Evolutionary conservation across 2,329 filamentous ascomycete species (phyloP).

Genomic region (Hypomyces perniciosus): DNA sequence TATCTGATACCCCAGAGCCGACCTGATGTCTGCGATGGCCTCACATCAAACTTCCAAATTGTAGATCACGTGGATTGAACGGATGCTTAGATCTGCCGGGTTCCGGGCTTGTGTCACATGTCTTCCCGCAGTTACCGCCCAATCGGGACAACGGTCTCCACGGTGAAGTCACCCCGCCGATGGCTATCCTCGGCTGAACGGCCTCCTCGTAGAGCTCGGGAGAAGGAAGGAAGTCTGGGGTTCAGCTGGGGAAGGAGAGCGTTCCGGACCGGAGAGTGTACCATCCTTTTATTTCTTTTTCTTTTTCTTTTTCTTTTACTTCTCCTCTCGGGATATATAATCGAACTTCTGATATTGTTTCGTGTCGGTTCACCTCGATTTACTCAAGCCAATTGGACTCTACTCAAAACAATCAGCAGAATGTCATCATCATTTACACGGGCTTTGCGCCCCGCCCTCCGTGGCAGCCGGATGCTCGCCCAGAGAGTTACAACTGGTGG

Average conservation of each 20-base stretch:
- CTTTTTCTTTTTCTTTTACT: neutral
- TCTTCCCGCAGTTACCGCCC: neutral
- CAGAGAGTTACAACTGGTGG: conserved; percentile 23
- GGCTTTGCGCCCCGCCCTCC: conserved; percentile 46
- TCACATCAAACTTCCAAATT: neutral
- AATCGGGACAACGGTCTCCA: neutral
- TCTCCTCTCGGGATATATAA: neutral
- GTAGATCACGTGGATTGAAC: neutral
- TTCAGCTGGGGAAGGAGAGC: too few species aligned
- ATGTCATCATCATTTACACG: conserved; percentile 44
- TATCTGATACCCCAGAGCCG: neutral
- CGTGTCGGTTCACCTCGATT: too few species aligned
- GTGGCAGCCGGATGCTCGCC: conserved; percentile 35
- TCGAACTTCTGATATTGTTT: neutral
- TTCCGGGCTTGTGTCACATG: conserved; percentile 13
- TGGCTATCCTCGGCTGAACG: conserved; percentile 22
- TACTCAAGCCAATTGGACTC: neutral
- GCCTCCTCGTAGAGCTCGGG: neutral
- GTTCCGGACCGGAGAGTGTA: too few species aligned
- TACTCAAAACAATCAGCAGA: neutral
- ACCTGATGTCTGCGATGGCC: neutral
- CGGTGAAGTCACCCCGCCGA: neutral
- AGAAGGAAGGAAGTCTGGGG: neutral
- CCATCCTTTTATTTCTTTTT: neutral
- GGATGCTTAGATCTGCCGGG: conserved; percentile 7